Percentiles rank a stretch among this genome's conserved stretches.
Evolutionary conservation across 306 rosid species (phyloP).

Genomic region (Dalbergia cochinchinensis): DNA sequence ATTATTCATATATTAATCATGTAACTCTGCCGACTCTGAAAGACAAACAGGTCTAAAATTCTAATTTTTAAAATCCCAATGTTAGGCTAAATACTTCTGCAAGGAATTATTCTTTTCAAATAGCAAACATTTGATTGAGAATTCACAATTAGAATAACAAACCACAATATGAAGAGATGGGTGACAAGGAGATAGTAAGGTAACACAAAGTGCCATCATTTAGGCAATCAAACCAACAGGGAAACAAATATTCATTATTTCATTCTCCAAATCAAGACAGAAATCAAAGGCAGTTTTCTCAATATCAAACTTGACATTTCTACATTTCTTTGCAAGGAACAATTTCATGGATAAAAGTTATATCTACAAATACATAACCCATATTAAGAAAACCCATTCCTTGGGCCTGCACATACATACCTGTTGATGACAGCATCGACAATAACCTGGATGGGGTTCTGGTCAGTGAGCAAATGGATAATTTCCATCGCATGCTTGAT

Average conservation of each 20-base stretch:
- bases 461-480: slow-evolving; percentile 69
- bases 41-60: too few relatives aligned
- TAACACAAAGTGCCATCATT: slow-evolving; percentile 58
- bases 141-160: not conserved
- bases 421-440: slow-evolving; percentile 73
- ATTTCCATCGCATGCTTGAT: slow-evolving; percentile 72
- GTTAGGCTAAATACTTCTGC: not conserved
- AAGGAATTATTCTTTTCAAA: not conserved
- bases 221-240: slow-evolving; percentile 60
- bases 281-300: not conserved
- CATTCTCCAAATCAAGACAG: slow-evolving; percentile 40
- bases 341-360: not conserved
- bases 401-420: slow-evolving; percentile 15
- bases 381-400: rapidly evolving
- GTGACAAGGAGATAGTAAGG: slow-evolving; percentile 47
- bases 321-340: not conserved
- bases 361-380: not conserved
- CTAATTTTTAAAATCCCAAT: not conserved
- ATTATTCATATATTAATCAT: too few relatives aligned
- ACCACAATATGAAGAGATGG: not conserved
- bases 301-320: not conserved
- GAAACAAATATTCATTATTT: slow-evolving; percentile 45
- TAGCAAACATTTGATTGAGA: not conserved
- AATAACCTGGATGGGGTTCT: slow-evolving; percentile 68
- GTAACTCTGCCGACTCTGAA: too few relatives aligned